Percentiles rank a stretch among this genome's conserved stretches.
Evolutionary conservation across 345 rosid genomes (phyloP).

Genomic region (Brassica cretica): DNA sequence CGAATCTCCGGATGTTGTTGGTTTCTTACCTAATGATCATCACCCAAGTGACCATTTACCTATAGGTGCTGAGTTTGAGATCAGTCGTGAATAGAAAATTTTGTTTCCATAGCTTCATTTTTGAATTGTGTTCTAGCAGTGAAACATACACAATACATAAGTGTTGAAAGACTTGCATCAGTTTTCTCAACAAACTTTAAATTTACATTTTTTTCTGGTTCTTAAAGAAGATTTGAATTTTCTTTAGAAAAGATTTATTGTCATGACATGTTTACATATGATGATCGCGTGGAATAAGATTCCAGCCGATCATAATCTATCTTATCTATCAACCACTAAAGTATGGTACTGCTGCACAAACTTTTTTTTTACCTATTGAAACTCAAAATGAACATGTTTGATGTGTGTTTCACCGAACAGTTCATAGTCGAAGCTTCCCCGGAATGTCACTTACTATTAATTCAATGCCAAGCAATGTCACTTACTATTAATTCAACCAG

Average conservation of each 20-base stretch:
- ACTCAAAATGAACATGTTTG: slow-evolving; percentile 23
- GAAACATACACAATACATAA: slow-evolving; percentile 4
- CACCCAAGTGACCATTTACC: slow-evolving; percentile 98
- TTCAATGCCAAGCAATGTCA: slow-evolving; percentile 35
- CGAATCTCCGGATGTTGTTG: slow-evolving; percentile 58
- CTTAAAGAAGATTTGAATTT: neutral
- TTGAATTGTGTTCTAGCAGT: neutral
- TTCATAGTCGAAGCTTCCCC: slow-evolving; percentile 53
- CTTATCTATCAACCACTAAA: slow-evolving; percentile 31
- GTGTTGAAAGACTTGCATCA: neutral
- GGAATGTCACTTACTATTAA: no score
- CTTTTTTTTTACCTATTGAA: neutral
- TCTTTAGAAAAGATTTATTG: neutral
- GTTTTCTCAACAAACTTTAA: neutral
- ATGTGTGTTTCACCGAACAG: slow-evolving; percentile 37
- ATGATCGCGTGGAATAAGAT: slow-evolving; percentile 22
- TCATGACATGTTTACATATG: neutral
- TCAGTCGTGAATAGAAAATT: slow-evolving; percentile 42
- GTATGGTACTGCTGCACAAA: slow-evolving; percentile 12
- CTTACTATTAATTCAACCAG: slow-evolving; percentile 12
- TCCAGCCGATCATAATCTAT: neutral
- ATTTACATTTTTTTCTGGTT: neutral
- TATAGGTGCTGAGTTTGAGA: slow-evolving; percentile 80
- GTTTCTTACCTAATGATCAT: slow-evolving; percentile 71
- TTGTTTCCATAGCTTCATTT: neutral